phyloP scores from a whole-genome alignment of 148 eudicot genomes.

The Fallopia convolvulus region DNA sequence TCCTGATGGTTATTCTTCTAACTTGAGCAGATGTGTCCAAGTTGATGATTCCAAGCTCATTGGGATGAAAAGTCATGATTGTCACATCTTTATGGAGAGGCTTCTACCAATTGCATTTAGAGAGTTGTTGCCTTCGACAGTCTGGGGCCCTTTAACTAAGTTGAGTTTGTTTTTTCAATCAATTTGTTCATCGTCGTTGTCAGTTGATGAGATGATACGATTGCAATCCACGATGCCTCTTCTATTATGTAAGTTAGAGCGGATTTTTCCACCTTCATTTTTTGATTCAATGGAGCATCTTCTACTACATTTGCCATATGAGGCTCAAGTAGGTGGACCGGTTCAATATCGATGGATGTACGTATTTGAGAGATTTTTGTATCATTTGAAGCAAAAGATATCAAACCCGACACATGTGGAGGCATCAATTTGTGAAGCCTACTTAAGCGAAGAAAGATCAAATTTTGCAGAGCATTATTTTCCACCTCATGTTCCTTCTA shows the following conservation, averaged over 20 bases:
- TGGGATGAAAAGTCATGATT: too few relatives aligned
- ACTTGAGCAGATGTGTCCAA: too few relatives aligned
- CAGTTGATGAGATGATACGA: background rate
- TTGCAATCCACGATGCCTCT: background rate
- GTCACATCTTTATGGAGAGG: too few relatives aligned
- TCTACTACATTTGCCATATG: background rate
- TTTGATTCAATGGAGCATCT: conserved; percentile 10
- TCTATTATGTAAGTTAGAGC: background rate
- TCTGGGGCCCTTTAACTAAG: too few relatives aligned
- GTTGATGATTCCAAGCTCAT: too few relatives aligned
- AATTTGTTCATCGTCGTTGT: background rate
- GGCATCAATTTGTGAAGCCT: background rate
- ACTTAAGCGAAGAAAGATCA: background rate
- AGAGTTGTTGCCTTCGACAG: too few relatives aligned
- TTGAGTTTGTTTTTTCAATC: too few relatives aligned
- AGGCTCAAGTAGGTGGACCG: background rate
- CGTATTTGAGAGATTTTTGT: background rate
- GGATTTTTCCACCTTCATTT: background rate
- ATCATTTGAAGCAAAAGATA: background rate
- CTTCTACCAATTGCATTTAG: too few relatives aligned
- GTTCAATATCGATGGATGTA: background rate
- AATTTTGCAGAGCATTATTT: background rate
- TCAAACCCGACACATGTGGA: background rate
- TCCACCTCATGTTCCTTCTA: background rate
- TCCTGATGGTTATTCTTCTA: too few relatives aligned